Conservation (phyloP, 2,329 filamentous ascomycete genomes). For the Aspergillus sp. region DNA sequence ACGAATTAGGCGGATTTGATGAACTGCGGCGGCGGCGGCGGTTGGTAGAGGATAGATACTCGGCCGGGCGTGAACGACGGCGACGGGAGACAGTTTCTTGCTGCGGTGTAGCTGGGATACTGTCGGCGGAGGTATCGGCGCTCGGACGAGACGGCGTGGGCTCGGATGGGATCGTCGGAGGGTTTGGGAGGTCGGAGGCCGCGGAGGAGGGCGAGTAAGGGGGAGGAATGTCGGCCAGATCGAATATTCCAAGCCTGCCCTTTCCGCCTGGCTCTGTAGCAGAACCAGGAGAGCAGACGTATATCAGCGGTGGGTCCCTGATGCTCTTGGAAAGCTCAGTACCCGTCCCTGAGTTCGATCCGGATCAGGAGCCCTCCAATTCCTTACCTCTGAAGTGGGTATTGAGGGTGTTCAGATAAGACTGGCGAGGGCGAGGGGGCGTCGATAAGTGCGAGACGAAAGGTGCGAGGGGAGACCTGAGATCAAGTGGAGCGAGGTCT, state of each 20-base stretch:
- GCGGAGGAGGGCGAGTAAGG: slow-evolving; percentile 58
- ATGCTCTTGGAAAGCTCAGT: slow-evolving; percentile 25
- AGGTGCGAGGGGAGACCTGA: slow-evolving; percentile 3
- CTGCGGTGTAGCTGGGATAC: slow-evolving; percentile 23
- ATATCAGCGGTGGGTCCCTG: slow-evolving; percentile 30
- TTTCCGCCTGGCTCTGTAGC: slow-evolving; percentile 41
- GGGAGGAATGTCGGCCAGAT: slow-evolving; percentile 71
- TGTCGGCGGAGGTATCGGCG: slow-evolving; percentile 21
- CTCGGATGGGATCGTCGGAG: slow-evolving; percentile 52
- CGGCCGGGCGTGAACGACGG: slow-evolving; percentile 13
- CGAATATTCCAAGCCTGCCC: slow-evolving; percentile 54
- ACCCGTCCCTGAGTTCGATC: slow-evolving; percentile 16
- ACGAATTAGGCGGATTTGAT: slow-evolving; percentile 24
- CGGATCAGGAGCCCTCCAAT: slow-evolving; percentile 8
- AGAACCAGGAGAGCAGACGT: slow-evolving; percentile 48
- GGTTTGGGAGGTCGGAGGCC: slow-evolving; percentile 67
- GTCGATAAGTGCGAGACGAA: not conserved
- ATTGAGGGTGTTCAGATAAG: not conserved
- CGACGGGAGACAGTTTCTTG: slow-evolving; percentile 13
- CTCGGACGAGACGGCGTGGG: slow-evolving; percentile 43
- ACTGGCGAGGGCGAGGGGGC: not conserved
- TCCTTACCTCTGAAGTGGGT: slow-evolving; percentile 5
- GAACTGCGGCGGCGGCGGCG: slow-evolving; percentile 34
- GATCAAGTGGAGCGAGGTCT: slow-evolving; percentile 19
- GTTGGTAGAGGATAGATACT: slow-evolving; percentile 19